Evolutionary conservation across 2,329 filamentous ascomycete species (phyloP).

Genomic region (Phialophora expanda): DNA sequence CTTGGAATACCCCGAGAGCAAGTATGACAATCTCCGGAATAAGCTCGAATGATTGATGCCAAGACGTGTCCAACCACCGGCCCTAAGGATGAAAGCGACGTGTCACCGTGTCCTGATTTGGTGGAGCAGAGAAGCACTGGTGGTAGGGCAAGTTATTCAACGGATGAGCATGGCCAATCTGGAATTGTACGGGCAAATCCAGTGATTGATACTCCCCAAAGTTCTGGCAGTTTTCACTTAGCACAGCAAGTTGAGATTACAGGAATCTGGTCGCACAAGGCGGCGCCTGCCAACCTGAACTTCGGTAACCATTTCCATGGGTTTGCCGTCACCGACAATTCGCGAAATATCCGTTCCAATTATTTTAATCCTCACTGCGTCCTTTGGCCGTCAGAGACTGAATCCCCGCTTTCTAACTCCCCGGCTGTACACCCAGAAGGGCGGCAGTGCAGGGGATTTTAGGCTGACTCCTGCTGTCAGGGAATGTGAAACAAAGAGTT

Average conservation of each 20-base stretch:
- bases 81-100: neutral
- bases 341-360: neutral
- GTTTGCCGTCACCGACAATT: neutral
- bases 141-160: neutral
- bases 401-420: neutral
- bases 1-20: slow-evolving; percentile 58
- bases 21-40: slow-evolving; percentile 59
- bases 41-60: slow-evolving; percentile 45
- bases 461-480: neutral
- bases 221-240: too few relatives aligned
- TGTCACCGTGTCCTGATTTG: neutral
- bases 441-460: neutral
- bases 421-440: neutral
- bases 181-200: neutral
- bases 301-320: neutral
- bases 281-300: neutral
- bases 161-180: neutral
- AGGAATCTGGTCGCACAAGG: neutral
- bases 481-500: neutral
- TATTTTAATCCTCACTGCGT: neutral
- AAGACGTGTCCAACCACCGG: neutral
- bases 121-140: neutral
- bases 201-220: neutral
- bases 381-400: neutral
- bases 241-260: neutral